Base-by-base conservation (phyloP, 1,284 basidiomycete genomes). In the Sporisorium graminicola region DNA sequence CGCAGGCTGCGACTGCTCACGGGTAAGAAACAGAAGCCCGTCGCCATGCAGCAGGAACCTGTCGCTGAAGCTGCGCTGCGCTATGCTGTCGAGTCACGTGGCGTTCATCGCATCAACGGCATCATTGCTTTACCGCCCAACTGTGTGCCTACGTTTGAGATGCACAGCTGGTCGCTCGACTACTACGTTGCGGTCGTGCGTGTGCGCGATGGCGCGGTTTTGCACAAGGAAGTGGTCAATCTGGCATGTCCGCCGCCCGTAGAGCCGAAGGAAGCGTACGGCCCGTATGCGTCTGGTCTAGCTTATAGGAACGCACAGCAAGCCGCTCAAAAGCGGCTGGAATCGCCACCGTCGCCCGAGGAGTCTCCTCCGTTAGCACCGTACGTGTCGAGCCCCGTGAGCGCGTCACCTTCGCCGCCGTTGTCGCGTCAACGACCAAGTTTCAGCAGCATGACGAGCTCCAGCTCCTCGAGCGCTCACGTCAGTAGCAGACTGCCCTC, bases 161-260 rank as follows among this genome's bases (percentile, higher is more conserved):
- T 65, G 5, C 49, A 35, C n/a, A 24, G 67, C 7, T 58, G 81
- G 5, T 54, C 73, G 14, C 64, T 82, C 50, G 77, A 82, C 52
- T 83, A 83, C 65, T 79, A 71, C 47, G 20, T 83, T 12, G 78
- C 63, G 20, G 73, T 83, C n/a, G 65, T 77, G 50, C 50, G 69
- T 5, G 14, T 58, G 22, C 40, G 29, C 51, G 64, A 72, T 18
- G 69, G 64, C 6, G 24, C 26, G 18, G 31, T 72, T 5, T 14
- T 72, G 44, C 69, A 72, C 42, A 62, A 65, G 20, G 63, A 72
- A 16, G 26, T 52, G 4, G 47, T 66, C 51, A 52, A 27, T 24
- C 57, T 72, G 4, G 64, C 64, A n/a, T 73, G 64, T 50, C 70
- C 64, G 13, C 60, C 70, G 4, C 70, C 70, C 5, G 56, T 63